Evolutionary conservation across 805 yeast species (phyloP).

Genomic region (Candida koratica): DNA sequence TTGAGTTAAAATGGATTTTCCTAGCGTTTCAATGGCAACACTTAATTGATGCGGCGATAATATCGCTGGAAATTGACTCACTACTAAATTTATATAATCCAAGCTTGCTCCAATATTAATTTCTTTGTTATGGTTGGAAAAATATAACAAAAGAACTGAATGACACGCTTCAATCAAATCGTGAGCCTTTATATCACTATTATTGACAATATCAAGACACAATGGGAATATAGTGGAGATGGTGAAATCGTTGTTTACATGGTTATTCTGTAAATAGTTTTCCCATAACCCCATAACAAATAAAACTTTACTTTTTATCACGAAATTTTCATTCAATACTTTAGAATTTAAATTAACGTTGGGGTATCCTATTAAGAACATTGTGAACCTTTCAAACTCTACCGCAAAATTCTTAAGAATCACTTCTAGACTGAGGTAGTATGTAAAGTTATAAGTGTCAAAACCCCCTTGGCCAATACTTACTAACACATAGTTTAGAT

Average conservation of each 20-base stretch:
- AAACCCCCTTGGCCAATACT: slow-evolving; percentile 63
- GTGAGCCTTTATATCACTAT: slow-evolving; percentile 18
- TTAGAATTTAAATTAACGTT: slow-evolving; percentile 30
- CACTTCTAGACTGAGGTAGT: slow-evolving; percentile 45
- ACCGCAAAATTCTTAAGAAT: slow-evolving; percentile 17
- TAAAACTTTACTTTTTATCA: slow-evolving; percentile 37
- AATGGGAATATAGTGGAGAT: slow-evolving; percentile 25
- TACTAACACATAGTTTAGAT: slow-evolving; percentile 45
- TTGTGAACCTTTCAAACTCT: slow-evolving; percentile 30
- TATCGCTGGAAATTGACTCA: slow-evolving; percentile 53
- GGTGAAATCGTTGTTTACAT: slow-evolving; percentile 18
- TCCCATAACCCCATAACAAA: slow-evolving; percentile 49
- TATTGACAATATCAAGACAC: slow-evolving; percentile 31
- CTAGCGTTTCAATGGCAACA: slow-evolving; percentile 55
- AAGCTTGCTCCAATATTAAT: slow-evolving; percentile 20
- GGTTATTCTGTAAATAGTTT: slow-evolving; percentile 33
- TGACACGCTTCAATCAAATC: slow-evolving; percentile 58
- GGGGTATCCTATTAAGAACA: slow-evolving; percentile 29
- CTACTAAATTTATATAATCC: slow-evolving; percentile 44
- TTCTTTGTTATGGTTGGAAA: slow-evolving; percentile 24
- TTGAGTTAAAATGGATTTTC: slow-evolving; percentile 34
- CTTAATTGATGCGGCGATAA: slow-evolving; percentile 53
- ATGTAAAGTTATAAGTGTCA: slow-evolving; percentile 58
- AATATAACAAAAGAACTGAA: slow-evolving; percentile 46
- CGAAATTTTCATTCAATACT: slow-evolving; percentile 23